Evolutionary conservation across 2,329 filamentous ascomycete genomes (phyloP).

Genomic region (Penicillium vulpinum): DNA sequence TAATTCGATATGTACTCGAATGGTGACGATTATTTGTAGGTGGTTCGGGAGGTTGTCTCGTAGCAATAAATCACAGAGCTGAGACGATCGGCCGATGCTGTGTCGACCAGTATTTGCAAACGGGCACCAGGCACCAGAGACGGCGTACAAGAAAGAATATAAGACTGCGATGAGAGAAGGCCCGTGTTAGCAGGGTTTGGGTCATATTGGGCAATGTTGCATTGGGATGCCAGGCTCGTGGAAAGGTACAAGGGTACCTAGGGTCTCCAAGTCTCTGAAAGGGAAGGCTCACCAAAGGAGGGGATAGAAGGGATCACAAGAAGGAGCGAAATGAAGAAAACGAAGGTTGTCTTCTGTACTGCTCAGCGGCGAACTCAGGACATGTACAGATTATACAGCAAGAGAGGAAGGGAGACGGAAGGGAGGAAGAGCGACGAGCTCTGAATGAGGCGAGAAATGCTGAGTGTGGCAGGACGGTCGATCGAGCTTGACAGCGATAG

Average conservation of each 20-base stretch:
- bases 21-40: slow-evolving; percentile 21
- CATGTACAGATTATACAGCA: slow-evolving; percentile 35
- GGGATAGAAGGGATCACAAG: slow-evolving; percentile 20
- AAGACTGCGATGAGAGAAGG: slow-evolving; percentile 20
- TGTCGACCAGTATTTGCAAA: slow-evolving; percentile 32
- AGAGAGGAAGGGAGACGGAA: slow-evolving; percentile 27
- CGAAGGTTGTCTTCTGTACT: slow-evolving; percentile 20
- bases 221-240: not conserved
- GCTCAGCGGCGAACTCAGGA: slow-evolving; percentile 24
- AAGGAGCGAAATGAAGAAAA: slow-evolving; percentile 17
- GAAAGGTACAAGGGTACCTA: not conserved
- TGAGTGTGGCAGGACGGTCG: slow-evolving; percentile 20
- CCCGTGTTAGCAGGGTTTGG: slow-evolving; percentile 20
- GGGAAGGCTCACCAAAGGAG: slow-evolving; percentile 25
- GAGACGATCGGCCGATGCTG: slow-evolving; percentile 17
- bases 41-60: slow-evolving; percentile 11
- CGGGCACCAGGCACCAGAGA: slow-evolving; percentile 33
- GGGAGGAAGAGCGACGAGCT: slow-evolving; percentile 20
- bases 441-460: slow-evolving; percentile 29
- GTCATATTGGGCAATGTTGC: not conserved
- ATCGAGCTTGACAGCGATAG: slow-evolving; percentile 17
- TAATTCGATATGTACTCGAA: slow-evolving; percentile 30
- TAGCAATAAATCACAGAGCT: slow-evolving; percentile 23
- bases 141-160: slow-evolving; percentile 29
- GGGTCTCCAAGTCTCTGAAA: not conserved